Evolutionary conservation across 2,329 filamentous ascomycete genomes (phyloP).

Genomic region (Alternaria novae-zelandiae): DNA sequence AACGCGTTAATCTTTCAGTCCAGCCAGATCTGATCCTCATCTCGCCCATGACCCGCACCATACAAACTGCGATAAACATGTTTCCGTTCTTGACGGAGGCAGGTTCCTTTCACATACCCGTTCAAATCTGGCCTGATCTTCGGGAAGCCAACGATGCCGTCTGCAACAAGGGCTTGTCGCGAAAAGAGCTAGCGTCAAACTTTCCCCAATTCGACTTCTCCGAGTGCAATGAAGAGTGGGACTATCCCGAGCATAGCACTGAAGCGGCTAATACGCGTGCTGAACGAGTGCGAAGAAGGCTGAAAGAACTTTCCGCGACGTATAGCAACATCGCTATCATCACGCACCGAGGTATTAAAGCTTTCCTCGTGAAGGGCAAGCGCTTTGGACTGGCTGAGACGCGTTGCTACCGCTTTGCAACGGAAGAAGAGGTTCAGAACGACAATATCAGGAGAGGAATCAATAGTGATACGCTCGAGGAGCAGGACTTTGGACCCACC

Average conservation of each 20-base stretch:
- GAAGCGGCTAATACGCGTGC: slow-evolving; percentile 16
- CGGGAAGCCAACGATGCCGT: slow-evolving; percentile 23
- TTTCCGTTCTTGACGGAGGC: slow-evolving; percentile 15
- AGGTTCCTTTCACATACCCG: background rate
- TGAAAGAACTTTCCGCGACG: slow-evolving; percentile 12
- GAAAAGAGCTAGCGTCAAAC: slow-evolving; percentile 8
- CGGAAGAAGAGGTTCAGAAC: slow-evolving; percentile 11
- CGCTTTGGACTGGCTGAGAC: slow-evolving; percentile 23
- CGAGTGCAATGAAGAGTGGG: slow-evolving; percentile 19
- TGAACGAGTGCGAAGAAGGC: slow-evolving; percentile 17
- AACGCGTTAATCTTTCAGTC: slow-evolving; percentile 6
- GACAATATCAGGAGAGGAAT: slow-evolving; percentile 11
- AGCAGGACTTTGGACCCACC: slow-evolving; percentile 30
- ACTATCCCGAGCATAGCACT: slow-evolving; percentile 16
- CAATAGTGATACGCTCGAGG: slow-evolving; percentile 15
- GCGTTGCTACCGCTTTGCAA: slow-evolving; percentile 24
- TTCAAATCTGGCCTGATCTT: slow-evolving; percentile 31
- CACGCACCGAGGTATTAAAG: slow-evolving; percentile 28
- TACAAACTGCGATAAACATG: slow-evolving; percentile 30
- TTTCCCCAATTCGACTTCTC: slow-evolving; percentile 29
- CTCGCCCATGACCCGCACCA: slow-evolving; percentile 32
- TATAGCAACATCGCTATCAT: slow-evolving; percentile 23
- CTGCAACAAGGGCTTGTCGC: slow-evolving; percentile 24
- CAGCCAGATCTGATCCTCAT: slow-evolving; percentile 28
- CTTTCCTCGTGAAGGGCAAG: slow-evolving; percentile 21